Conservation (phyloP, 1,284 basidiomycete species). For the Coniferiporia sulphurascens region DNA sequence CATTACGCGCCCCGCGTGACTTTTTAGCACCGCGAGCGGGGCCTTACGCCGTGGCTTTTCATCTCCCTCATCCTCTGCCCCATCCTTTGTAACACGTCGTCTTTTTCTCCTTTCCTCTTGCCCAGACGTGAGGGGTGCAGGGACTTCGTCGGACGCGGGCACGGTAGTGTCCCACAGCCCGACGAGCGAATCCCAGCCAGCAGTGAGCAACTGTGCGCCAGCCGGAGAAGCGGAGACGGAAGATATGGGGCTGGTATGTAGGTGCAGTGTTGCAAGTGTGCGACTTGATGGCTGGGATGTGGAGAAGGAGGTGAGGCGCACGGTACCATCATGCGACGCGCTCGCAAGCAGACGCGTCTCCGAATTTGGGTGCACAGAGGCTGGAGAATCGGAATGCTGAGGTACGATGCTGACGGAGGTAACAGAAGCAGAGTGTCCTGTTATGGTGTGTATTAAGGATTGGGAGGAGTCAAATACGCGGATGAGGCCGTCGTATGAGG, state of each 20-base stretch:
- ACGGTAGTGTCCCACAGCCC: constrained; percentile 72
- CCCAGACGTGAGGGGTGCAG: constrained; percentile 21
- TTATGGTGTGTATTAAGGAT: constrained; percentile 44
- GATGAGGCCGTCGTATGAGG: constrained; percentile 76
- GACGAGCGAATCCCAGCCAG: constrained; percentile 77
- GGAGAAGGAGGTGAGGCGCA: constrained; percentile 54
- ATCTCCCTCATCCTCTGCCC: background rate
- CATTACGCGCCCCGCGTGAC: constrained; percentile 71
- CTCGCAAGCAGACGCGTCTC: constrained; percentile 62
- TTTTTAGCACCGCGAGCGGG: constrained; percentile 63
- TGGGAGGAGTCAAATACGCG: constrained; percentile 72
- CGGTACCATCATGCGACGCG: constrained; percentile 80
- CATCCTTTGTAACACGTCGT: constrained; percentile 23
- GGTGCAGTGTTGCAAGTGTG: constrained; percentile 58
- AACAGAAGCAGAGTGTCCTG: constrained; percentile 62
- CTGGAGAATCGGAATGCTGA: constrained; percentile 28
- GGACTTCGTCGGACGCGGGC: constrained; percentile 59
- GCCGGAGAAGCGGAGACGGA: constrained; percentile 51
- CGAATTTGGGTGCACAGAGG: constrained; percentile 15
- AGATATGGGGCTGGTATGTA: constrained; percentile 74
- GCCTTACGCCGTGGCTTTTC: constrained; percentile 49
- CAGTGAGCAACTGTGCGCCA: constrained; percentile 62
- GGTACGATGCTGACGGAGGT: constrained; percentile 65
- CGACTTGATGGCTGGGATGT: constrained; percentile 29
- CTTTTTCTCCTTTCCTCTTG: constrained; percentile 10